These are phyloP conservation scores for Backusella parvicylindrica DNA, from an alignment of 192 early-diverging fungal species.

Conservation along the genomic window DNA sequence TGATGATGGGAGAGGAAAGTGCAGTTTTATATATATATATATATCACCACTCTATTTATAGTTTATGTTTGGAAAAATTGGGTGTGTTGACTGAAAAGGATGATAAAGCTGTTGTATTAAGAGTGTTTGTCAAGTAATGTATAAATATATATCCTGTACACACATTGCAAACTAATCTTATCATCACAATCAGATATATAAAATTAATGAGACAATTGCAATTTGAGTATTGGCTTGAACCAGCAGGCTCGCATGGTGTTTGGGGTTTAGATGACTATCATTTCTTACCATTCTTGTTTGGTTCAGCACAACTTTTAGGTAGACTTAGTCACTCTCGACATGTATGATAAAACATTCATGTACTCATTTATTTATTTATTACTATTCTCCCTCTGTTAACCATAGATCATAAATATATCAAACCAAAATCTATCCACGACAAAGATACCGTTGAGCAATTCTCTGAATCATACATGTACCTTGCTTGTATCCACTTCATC, in stretches of 20 bases:
- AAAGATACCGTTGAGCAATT: conserved; percentile 86
- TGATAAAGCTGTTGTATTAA: conserved; percentile 71
- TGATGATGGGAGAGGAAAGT: no score
- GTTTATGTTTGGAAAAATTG: conserved; percentile 76
- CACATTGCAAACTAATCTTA: no score
- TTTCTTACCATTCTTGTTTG: conserved; percentile 94
- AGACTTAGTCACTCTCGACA: not conserved
- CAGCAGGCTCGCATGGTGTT: conserved; percentile 97
- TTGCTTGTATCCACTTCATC: conserved; percentile 91
- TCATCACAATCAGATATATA: conserved; percentile 76
- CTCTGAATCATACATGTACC: conserved; percentile 92
- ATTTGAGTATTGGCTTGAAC: conserved; percentile 92
- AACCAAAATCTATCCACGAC: conserved; percentile 94
- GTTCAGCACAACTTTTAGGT: conserved; percentile 79
- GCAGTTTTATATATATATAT: no score
- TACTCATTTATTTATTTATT: no score
- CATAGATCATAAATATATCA: conserved; percentile 81
- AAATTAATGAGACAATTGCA: conserved; percentile 86
- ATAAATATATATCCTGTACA: no score
- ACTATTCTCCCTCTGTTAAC: not conserved
- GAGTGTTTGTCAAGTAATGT: conserved; percentile 66
- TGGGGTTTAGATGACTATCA: conserved; percentile 99
- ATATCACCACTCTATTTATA: conserved; percentile 21
- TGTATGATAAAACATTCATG: no score
- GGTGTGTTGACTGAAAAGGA: conserved; percentile 64